phyloP scores from a whole-genome alignment of 2,329 filamentous ascomycete species.

The Ophiocordyceps unilateralis region DNA sequence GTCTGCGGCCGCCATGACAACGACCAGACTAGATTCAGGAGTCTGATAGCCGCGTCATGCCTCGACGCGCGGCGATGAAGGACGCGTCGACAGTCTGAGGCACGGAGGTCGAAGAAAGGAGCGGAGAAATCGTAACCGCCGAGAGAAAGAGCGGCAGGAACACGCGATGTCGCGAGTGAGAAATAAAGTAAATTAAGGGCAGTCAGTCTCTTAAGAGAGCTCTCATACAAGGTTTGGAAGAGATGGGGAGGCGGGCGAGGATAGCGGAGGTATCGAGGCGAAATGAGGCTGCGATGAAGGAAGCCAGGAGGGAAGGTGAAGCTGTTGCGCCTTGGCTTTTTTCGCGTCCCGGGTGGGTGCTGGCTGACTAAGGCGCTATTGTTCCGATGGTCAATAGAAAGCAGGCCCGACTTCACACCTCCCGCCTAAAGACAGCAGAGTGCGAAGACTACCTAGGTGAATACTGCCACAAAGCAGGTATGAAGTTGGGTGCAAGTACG shows the following conservation, averaged over 20 bases:
- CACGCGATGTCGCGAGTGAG: no score
- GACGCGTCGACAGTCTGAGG: background rate
- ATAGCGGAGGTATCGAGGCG: background rate
- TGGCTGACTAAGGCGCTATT: no score
- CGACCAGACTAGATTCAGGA: slow-evolving; percentile 3
- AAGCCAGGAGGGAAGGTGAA: background rate
- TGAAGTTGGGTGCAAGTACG: no score
- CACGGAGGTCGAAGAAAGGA: background rate
- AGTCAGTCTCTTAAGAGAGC: background rate
- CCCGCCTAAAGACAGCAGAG: no score
- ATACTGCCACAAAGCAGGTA: no score
- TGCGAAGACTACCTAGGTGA: no score
- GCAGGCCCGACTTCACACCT: no score
- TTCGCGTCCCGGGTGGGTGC: background rate
- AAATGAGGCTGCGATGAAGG: background rate
- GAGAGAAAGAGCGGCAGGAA: no score
- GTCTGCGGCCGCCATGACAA: slow-evolving; percentile 22
- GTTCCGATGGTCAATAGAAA: no score
- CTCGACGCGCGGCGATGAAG: background rate
- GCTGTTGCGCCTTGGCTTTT: background rate
- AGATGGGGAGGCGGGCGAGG: background rate
- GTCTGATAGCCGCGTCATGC: slow-evolving; percentile 4
- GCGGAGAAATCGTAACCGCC: no score
- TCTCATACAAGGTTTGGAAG: background rate
- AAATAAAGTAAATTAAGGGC: background rate